phyloP scores from a whole-genome alignment of 495 filamentous ascomycete genomes.

The Neurospora sp. region DNA sequence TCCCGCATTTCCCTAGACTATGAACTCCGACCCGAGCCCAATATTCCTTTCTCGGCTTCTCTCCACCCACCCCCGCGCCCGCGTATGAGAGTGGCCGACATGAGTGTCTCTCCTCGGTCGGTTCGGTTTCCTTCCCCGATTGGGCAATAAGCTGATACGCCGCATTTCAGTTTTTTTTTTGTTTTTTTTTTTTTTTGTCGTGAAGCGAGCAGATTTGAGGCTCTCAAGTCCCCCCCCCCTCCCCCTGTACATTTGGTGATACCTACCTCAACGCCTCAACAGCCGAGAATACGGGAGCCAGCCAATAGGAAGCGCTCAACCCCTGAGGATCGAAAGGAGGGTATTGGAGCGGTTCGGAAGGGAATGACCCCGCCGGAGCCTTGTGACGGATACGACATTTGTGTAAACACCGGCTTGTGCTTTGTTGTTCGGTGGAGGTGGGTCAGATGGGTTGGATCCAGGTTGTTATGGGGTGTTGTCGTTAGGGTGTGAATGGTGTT shows the following conservation, averaged over 20 bases:
- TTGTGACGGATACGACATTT: neutral
- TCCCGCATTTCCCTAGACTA: no score
- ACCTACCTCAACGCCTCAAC: neutral
- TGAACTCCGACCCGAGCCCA: no score
- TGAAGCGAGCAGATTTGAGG: neutral
- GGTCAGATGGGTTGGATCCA: no score
- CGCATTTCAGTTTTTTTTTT: neutral
- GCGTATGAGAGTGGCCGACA: no score
- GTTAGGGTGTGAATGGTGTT: no score
- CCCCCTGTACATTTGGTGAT: neutral
- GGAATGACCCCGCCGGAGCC: neutral
- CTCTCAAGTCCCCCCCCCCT: neutral
- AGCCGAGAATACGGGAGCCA: neutral
- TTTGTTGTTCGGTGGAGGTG: neutral
- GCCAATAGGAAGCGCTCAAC: neutral
- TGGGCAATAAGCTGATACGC: no score
- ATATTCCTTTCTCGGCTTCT: no score
- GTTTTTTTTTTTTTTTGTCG: neutral
- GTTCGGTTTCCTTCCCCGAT: no score
- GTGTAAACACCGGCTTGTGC: neutral
- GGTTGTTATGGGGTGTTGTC: no score
- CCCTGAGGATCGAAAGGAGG: neutral
- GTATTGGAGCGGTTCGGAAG: neutral
- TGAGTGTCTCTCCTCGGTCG: no score
- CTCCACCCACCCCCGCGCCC: no score